These are phyloP conservation scores for Calophaca sinica DNA, from an alignment of 306 rosid genomes.

Conservation along the genomic window DNA sequence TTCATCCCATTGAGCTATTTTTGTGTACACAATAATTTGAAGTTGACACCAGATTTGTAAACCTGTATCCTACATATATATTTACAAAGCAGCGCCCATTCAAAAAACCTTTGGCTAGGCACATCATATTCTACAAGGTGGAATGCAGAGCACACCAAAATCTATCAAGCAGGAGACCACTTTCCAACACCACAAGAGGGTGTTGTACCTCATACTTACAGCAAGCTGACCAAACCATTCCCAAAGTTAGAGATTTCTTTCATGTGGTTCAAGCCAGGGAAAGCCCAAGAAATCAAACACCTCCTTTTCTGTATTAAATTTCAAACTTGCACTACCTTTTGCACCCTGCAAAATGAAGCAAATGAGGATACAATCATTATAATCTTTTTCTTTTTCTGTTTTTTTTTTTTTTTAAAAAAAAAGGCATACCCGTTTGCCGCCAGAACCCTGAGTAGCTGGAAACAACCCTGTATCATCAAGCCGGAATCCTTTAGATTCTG, in stretches of 20 bases:
- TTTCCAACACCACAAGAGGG: slow-evolving; percentile 16
- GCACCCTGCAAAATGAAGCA: slow-evolving; percentile 64
- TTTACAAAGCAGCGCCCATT: background rate
- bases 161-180: slow-evolving; percentile 16
- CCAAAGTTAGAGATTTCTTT: slow-evolving; percentile 74
- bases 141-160: background rate
- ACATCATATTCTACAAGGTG: slow-evolving; percentile 11
- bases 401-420: background rate
- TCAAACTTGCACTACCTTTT: slow-evolving; percentile 77
- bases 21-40: slow-evolving; percentile 3
- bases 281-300: slow-evolving; percentile 84
- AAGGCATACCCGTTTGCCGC: slow-evolving; percentile 70
- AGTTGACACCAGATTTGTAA: background rate
- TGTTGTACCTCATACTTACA: background rate
- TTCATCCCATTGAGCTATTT: slow-evolving; percentile 8
- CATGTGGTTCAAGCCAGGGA: slow-evolving; percentile 88
- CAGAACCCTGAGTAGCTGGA: slow-evolving; percentile 74
- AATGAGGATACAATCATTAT: background rate
- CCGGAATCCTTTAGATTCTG: slow-evolving; percentile 90
- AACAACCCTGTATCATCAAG: slow-evolving; percentile 92
- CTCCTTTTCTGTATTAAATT: slow-evolving; percentile 76
- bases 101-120: background rate
- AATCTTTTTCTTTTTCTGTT: background rate
- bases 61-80: slow-evolving; percentile 22
- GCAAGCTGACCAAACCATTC: slow-evolving; percentile 19